A percentile compares a stretch with the other conserved stretches of the same genome.
These are phyloP conservation scores for Crocinoboletus sp. DNA, from an alignment of 1,284 basidiomycete species.

Conservation along the genomic window DNA sequence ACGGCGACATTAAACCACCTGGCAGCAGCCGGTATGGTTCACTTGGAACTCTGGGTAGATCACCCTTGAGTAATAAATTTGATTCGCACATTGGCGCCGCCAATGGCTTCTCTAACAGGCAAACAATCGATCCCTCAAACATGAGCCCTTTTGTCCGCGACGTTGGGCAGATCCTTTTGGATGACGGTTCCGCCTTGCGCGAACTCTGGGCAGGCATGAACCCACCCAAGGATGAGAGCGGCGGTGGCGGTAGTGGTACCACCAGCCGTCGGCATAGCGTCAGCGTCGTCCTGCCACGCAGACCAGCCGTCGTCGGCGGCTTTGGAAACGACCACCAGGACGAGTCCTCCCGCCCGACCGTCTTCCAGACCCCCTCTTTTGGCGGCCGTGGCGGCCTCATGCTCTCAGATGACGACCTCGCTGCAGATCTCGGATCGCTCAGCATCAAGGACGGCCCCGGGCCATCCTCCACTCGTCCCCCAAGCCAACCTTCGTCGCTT, in stretches of 20 bases:
- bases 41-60: slow-evolving; percentile 52
- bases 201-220: slow-evolving; percentile 68
- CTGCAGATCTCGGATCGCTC: slow-evolving; percentile 61
- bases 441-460: slow-evolving; percentile 50
- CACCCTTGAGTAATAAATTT: slow-evolving; percentile 42
- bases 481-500: slow-evolving; percentile 59
- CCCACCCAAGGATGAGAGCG: slow-evolving; percentile 48
- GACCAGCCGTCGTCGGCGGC: slow-evolving; percentile 55
- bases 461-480: slow-evolving; percentile 41
- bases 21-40: slow-evolving; percentile 60
- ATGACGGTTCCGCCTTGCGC: slow-evolving; percentile 61
- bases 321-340: slow-evolving; percentile 51
- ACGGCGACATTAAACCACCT: slow-evolving; percentile 58
- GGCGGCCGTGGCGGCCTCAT: slow-evolving; percentile 48
- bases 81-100: slow-evolving; percentile 40
- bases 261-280: slow-evolving; percentile 85
- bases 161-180: slow-evolving; percentile 68
- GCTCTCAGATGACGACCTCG: slow-evolving; percentile 79
- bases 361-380: slow-evolving; percentile 24
- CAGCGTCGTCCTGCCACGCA: slow-evolving; percentile 73
- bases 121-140: slow-evolving; percentile 61
- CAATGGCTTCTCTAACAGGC: slow-evolving; percentile 47
- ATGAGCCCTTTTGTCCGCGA: slow-evolving; percentile 79
- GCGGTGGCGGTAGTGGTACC: slow-evolving; percentile 65
- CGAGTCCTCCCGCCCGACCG: slow-evolving; percentile 32